Evolutionary conservation across 768 basidiomycete genomes (phyloP), one percentile per base, ranked within the genome.

Genomic region (Tephrocybe sp.): DNA sequence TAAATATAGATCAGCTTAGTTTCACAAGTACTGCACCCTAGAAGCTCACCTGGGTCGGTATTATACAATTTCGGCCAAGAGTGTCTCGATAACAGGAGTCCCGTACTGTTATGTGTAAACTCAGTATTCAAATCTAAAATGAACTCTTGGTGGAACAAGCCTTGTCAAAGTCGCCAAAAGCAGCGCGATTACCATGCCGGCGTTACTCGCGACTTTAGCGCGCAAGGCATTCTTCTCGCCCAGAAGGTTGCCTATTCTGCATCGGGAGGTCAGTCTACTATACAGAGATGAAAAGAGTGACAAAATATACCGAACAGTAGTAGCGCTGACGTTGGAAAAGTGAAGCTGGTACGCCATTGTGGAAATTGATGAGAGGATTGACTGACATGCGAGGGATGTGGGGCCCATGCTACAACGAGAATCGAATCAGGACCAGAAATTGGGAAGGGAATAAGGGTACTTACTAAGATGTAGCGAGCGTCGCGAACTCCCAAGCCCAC

Each of bases 401-500:
- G 93, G 83, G 1, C 94, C 91, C 1, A 96, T 68, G 36, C 89
- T 89, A 31, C 44, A 24, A 34, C 3, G 12, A 28, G 28, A 35
- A 9, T 9, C 34, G 56, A n/a, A 22, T 11, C 32, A 28, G 36
- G 22, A 40, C 12, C 3, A 3, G 35, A 32, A 21, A 9, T 8
- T 11, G 3, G 18, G 22, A 9, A 34, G n/a, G 63, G 74, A 7
- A 34, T 15, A 7, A n/a, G 32, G 28, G 7, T 6, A n/a, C 16
- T 55, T 50, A 77, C 71, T 76, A 58, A 51, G 74, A 76, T 2
- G 78, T 78, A 21, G 71, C 76, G 1, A 80, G 69, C 21, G 83
- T 83, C 28, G 87, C 65, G 8, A 92, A 77, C 68, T 96, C 93
- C 94, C 95, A 95, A 28, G 87, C 85, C 94, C 94, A 97, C 95